phyloP scores from a whole-genome alignment of 2,329 filamentous ascomycete genomes.

The Lasiodiplodia hormozganensis region DNA sequence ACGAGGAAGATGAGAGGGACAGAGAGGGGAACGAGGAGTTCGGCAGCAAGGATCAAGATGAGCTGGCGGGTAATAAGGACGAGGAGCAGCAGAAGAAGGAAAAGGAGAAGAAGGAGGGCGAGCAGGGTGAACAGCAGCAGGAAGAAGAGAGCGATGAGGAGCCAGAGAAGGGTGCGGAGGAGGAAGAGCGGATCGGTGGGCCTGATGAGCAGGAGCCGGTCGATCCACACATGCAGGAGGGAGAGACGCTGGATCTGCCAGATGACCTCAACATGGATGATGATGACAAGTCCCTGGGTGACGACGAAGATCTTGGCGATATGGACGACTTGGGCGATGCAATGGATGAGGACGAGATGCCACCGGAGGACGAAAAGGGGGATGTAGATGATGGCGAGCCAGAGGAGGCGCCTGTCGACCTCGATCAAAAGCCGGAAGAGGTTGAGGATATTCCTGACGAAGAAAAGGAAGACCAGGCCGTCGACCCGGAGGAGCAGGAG shows the following conservation, averaged over 20 bases:
- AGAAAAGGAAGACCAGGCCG: constrained; percentile 49
- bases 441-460: constrained; percentile 45
- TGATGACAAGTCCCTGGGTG: constrained; percentile 56
- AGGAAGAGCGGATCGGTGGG: constrained; percentile 66
- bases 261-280: constrained; percentile 87
- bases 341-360: constrained; percentile 48
- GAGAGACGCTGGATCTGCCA: constrained; percentile 81
- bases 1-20: constrained; percentile 82
- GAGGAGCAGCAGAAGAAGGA: constrained; percentile 56
- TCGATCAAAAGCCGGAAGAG: constrained; percentile 44
- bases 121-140: constrained; percentile 70
- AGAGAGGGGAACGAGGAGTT: constrained; percentile 70
- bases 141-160: constrained; percentile 57
- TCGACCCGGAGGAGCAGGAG: constrained; percentile 55
- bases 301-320: constrained; percentile 56
- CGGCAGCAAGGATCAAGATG: constrained; percentile 57
- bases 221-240: constrained; percentile 80
- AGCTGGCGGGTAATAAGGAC: constrained; percentile 54
- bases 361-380: constrained; percentile 46
- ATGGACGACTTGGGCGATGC: constrained; percentile 57
- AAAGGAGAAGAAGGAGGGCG: constrained; percentile 64
- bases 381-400: constrained; percentile 44
- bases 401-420: constrained; percentile 40
- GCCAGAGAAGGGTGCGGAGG: constrained; percentile 63
- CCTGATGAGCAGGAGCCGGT: constrained; percentile 71